Percentiles rank a stretch among this genome's conserved stretches.
Conservation (phyloP, 306 rosid genomes). For the Cucurbita pepo region DNA sequence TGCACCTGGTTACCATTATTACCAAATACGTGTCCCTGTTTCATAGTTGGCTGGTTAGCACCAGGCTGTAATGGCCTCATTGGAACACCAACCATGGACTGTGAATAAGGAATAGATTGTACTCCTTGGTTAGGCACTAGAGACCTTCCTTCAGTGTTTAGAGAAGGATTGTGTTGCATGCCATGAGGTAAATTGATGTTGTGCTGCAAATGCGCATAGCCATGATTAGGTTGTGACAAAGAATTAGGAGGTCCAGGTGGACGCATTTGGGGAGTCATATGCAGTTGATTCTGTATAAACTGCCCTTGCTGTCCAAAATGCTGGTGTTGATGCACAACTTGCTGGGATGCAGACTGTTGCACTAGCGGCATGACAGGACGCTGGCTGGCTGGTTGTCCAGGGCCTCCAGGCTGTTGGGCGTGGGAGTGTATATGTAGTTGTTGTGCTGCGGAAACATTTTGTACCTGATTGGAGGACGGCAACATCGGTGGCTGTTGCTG, state of each 20-base stretch:
- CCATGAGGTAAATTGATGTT: slow-evolving; percentile 30
- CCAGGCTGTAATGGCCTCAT: slow-evolving; percentile 37
- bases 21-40: slow-evolving; percentile 32
- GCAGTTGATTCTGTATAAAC: slow-evolving; percentile 35
- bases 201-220: slow-evolving; percentile 32
- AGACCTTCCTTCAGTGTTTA: slow-evolving; percentile 46
- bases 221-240: slow-evolving; percentile 30
- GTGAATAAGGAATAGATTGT: slow-evolving; percentile 36
- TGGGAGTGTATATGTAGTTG: slow-evolving; percentile 33
- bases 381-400: slow-evolving; percentile 37
- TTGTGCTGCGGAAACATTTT: slow-evolving; percentile 31
- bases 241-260: slow-evolving; percentile 45
- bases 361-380: slow-evolving; percentile 40
- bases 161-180: slow-evolving; percentile 33
- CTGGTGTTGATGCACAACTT: slow-evolving; percentile 31
- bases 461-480: slow-evolving; percentile 53
- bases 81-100: slow-evolving; percentile 28
- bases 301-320: slow-evolving; percentile 16
- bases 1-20: slow-evolving; percentile 26
- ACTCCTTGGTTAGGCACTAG: slow-evolving; percentile 34
- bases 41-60: slow-evolving; percentile 23
- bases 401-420: slow-evolving; percentile 46
- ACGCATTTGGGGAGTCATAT: slow-evolving; percentile 33
- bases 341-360: slow-evolving; percentile 33
- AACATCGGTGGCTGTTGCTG: slow-evolving; percentile 46